Evolutionary conservation across 495 filamentous ascomycete genomes (phyloP).

Genomic region (Cenococcum geophilum): DNA sequence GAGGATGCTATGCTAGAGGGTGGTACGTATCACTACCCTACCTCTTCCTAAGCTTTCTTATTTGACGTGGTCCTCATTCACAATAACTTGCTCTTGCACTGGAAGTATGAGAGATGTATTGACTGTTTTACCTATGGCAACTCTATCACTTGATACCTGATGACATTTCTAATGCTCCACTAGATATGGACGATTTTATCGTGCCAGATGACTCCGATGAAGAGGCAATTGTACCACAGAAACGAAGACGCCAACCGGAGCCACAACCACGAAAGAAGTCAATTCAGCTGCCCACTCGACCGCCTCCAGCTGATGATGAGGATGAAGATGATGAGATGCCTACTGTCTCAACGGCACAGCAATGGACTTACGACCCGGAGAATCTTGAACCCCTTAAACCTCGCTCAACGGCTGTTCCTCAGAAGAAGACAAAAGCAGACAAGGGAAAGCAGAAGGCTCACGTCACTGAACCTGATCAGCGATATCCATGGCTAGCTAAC

Average conservation of each 20-base stretch:
- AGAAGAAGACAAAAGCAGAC: constrained; percentile 42
- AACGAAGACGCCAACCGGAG: constrained; percentile 61
- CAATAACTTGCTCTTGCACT: neutral
- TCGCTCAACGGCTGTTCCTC: constrained; percentile 38
- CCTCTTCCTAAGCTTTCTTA: neutral
- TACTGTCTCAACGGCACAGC: constrained; percentile 65
- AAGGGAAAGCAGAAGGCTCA: constrained; percentile 69
- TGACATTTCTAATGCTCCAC: too few species aligned
- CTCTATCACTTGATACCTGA: too few species aligned
- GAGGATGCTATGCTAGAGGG: constrained; percentile 55
- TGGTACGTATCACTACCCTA: constrained; percentile 36
- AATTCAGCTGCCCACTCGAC: constrained; percentile 42
- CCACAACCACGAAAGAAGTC: constrained; percentile 53
- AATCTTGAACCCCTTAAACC: constrained; percentile 56
- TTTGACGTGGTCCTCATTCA: neutral
- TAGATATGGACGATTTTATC: constrained; percentile 79
- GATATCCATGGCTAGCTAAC: constrained; percentile 86
- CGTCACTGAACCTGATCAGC: constrained; percentile 67
- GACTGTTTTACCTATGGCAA: neutral
- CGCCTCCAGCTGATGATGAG: constrained; percentile 34
- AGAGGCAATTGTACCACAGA: constrained; percentile 60
- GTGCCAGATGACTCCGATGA: constrained; percentile 75
- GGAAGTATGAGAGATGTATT: neutral
- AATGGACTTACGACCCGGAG: constrained; percentile 85
- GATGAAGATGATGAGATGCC: constrained; percentile 54